phyloP scores from a whole-genome alignment of 2,329 filamentous ascomycete species.

The Arthroderma sp. region DNA sequence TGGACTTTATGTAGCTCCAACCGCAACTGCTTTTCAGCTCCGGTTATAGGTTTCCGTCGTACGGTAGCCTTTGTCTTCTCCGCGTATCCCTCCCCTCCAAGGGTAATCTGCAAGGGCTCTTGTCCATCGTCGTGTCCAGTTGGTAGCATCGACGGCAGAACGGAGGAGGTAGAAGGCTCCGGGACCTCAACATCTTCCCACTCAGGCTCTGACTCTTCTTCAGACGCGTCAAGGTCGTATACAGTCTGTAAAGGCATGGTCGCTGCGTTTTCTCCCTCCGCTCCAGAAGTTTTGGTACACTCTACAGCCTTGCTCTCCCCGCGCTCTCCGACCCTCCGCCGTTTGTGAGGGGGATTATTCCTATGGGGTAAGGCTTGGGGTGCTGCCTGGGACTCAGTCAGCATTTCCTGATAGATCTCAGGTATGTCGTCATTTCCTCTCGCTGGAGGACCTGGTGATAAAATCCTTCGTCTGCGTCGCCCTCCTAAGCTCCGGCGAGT shows the following conservation, averaged over 20 bases:
- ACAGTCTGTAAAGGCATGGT: constrained; percentile 23
- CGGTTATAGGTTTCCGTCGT: constrained; percentile 43
- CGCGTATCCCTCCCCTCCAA: constrained; percentile 23
- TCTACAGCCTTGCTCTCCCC: background rate
- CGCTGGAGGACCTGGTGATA: background rate
- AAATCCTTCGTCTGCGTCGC: background rate
- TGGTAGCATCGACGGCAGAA: constrained; percentile 15
- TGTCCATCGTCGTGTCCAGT: constrained; percentile 11
- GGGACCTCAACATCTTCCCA: constrained; percentile 50
- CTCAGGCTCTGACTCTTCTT: constrained; percentile 34
- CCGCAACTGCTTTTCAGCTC: constrained; percentile 48
- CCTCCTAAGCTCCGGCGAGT: background rate
- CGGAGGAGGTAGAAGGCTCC: constrained; percentile 19
- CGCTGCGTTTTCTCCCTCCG: constrained; percentile 7
- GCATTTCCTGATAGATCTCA: constrained; percentile 11
- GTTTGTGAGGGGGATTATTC: constrained; percentile 11
- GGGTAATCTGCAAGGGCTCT: constrained; percentile 27
- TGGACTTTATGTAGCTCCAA: constrained; percentile 78
- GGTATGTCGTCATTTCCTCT: constrained; percentile 7
- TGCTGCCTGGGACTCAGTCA: constrained; percentile 6
- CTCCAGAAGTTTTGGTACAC: background rate
- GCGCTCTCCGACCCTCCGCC: constrained; percentile 16
- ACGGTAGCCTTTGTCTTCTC: constrained; percentile 18
- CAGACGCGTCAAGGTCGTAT: constrained; percentile 45
- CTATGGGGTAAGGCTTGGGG: background rate